Base-by-base conservation (phyloP, 164 flowering plant species). In the Nymphaea thermarum region DNA sequence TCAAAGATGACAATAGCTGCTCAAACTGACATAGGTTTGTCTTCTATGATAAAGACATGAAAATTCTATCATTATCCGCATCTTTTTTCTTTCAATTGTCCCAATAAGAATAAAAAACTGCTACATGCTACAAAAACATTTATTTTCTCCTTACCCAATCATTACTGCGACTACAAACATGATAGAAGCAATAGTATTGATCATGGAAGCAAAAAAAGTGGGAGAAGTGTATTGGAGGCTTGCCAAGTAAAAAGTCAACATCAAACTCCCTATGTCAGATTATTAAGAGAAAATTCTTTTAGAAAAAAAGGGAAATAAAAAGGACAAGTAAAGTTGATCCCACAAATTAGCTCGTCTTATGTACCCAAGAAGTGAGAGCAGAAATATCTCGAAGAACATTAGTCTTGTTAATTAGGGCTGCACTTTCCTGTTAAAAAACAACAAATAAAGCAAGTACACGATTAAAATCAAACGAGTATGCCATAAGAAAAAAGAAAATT, bases 161-260 rank as follows among this genome's bases (percentile, higher is more conserved):
- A 80, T 65, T 43, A 89, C 82, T 17, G 97, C 96, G 14, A 84
- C 72, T 25, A 88, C 70, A 62, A 88, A 87, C 18, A 94, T 90
- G n/a, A 88, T 61, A 62, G 92, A 79, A 71, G 97, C 82, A 57
- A 84, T 78, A 10, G 90, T 84, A 78, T 90, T 88, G 73, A 82
- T 68, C 77, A 79, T 75, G 10, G 85, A 75, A 59, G 77, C 73
- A 41, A 86, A 45, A 45, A 91, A 86, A 12, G 93, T 84, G 36
- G 97, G 95, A 68, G 97, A 91, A 5, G 91, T 87, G 78, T 84
- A 89, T 71, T 68, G 86, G 77, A 91, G 75, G 84, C 95, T 88
- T 68, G 84, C 83, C 66, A 88, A 91, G 63, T 84, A 88, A 88
- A 86, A 84, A 81, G 89, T 87, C 43, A 86, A 80, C 41, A 88